Conservation (phyloP, 192 early-diverging fungal species). For the Oehlia diaphana region DNA sequence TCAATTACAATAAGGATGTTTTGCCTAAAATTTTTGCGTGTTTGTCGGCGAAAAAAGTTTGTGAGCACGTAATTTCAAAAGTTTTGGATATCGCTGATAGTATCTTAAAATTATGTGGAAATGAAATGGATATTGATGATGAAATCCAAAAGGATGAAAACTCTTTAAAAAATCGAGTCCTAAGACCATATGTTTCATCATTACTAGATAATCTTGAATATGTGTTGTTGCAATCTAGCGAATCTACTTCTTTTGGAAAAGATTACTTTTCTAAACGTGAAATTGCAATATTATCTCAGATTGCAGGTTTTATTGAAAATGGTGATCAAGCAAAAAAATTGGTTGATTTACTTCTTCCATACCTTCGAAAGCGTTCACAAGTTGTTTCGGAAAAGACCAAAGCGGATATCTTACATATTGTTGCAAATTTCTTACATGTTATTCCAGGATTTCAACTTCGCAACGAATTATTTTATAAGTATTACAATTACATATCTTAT, state of each 20-base stretch:
- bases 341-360: slow-evolving; percentile 81
- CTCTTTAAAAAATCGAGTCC: slow-evolving; percentile 43
- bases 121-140: slow-evolving; percentile 41
- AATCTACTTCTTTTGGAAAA: slow-evolving; percentile 50
- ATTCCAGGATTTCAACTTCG: slow-evolving; percentile 53
- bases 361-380: slow-evolving; percentile 67
- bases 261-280: slow-evolving; percentile 63
- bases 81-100: slow-evolving; percentile 77
- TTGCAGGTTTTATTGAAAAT: slow-evolving; percentile 72
- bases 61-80: slow-evolving; percentile 64
- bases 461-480: slow-evolving; percentile 49
- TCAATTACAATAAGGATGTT: slow-evolving; percentile 60
- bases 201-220: slow-evolving; percentile 63
- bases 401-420: slow-evolving; percentile 78
- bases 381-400: slow-evolving; percentile 81
- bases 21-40: slow-evolving; percentile 71
- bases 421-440: slow-evolving; percentile 76
- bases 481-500: slow-evolving; percentile 67
- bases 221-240: slow-evolving; percentile 45
- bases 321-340: slow-evolving; percentile 66
- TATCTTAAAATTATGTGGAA: slow-evolving; percentile 60
- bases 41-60: slow-evolving; percentile 79
- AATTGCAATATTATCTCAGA: slow-evolving; percentile 76
- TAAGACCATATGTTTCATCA: slow-evolving; percentile 56
- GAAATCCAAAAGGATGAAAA: slow-evolving; percentile 31